Evolutionary conservation across 176 grass and related monocot genomes (phyloP), one percentile per base, ranked within the genome.

Genomic region (Musa troglodytarum): DNA sequence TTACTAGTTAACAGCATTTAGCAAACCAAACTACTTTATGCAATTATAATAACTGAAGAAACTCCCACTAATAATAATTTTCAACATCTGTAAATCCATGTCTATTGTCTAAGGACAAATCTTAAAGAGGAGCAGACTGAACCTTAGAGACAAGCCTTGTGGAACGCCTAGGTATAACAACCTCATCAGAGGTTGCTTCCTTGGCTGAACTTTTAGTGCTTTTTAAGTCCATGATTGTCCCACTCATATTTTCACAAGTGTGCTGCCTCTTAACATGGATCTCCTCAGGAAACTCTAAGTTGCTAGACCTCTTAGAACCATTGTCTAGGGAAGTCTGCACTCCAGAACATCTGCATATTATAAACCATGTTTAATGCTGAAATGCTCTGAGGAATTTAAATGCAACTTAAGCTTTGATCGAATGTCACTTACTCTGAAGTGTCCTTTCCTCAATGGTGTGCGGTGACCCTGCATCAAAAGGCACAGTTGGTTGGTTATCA

Each of bases 71-170:
- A 67, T 8, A n/a, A 9, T 21, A 19, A 25, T 34, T 15, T 29
- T 20, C 12, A 17, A 49, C 19, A 71, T n/a, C 49, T 51, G 28
- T 71, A 20, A 13, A 13, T 17, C 54, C 16, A 13, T 57, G 54
- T 57, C 1, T 11, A 13, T 57, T 57, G 54, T 51, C n/a, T 9
- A 51, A 71, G 13, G 68, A 51, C 43, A 9, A 73, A 54, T 52
- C 10, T 43, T 49, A 16, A 29, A 23, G 0, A 16, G 26, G 13
- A 74, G 21, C 19, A 17, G 1, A 54, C 12, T 26, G 8, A 74
- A 74, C 72, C 72, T 74, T 56, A 19, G 52, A 56, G 56, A 57
- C 72, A 55, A 74, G 72, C 72, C 52, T 54, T 57, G 72, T 74
- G 23, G 72, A 74, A 25, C 52, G 72, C 13, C 52, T 74, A 55